Evolutionary conservation across 768 basidiomycete species (phyloP), one percentile per base, ranked within the genome.

Genomic region (Serendipita sp.): DNA sequence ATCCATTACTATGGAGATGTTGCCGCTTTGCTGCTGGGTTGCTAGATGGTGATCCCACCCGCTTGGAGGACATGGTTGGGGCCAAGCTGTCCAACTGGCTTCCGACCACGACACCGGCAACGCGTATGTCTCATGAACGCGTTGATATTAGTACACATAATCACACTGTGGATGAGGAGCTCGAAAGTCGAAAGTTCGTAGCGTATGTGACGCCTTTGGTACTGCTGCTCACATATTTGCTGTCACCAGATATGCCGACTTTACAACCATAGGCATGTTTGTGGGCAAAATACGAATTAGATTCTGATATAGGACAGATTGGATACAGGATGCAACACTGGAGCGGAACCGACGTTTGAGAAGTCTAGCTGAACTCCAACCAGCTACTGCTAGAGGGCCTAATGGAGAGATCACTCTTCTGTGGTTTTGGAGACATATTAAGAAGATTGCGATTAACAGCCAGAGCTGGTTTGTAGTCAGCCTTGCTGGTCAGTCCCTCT

Each of bases 391-490:
- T 63, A 75, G 78, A 66, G 76, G 78, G 48, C 76, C 81, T 20
- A 73, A 75, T 33, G 80, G 79, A 43, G 74, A 78, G 67, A 69
- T 82, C 30, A 81, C 82, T 9, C 67, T 78, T 3, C 71, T 77
- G 33, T 83, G 79, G 81, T 66, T 88, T 34, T 84, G 82, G 84
- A 75, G 78, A 41, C 79, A 85, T 66, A 68, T 83, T 48, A 76
- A 79, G 67, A 81, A 78, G 65, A 69, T 83, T 2, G 72, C 85
- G 60, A 80, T 82, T 63, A 81, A 85, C 11, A 88, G 84, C 13
- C 89, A 95, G 75, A 89, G 84, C 60, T 98, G 94, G 93, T 83
- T 97, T 62, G 84, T 99, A 22, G 82, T 97, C 60, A 85, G 83
- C 24, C 75, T 97, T 31, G 89, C 93, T 64, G 95, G 95, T 92